Base-by-base conservation (phyloP, 495 filamentous ascomycete species). In the Penicillium cataractarum region DNA sequence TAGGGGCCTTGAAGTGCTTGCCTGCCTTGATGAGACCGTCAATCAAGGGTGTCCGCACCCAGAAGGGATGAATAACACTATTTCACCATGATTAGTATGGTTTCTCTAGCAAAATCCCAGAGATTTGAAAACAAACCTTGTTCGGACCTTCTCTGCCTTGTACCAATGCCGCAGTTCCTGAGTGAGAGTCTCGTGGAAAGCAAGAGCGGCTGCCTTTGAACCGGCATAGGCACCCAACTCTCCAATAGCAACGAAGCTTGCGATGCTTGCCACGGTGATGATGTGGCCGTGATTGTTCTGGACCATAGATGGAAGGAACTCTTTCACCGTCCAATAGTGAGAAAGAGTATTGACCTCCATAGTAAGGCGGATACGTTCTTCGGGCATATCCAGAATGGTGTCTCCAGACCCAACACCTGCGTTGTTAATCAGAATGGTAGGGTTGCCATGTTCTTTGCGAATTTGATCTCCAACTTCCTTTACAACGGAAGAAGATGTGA, bases 361-460 rank as follows among this genome's bases (percentile, higher is more conserved):
- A 2, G 51, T 54, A 12, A 32, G 29, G 70, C 15, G 75, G 79
- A 40, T 85, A 72, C 83, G 75, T 82, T 86, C 71, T 86, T 86
- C n/a, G 24, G 44, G 6, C 12, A 31, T 10, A 80, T 74, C 49
- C 68, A 8, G 82, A 76, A 76, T 89, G 87, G 67, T 88, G 82
- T 68, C 83, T 80, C 63, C 84, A n/a, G 76, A 76, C 17, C 79
- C 83, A n/a, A 87, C 77, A 58, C 86, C 88, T 5, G 87, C 88
- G 70, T 90, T 90, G 76, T 89, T 88, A 70, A 90, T 84, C 1
- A 90, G 72, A 49, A 90, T 74, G 1, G 86, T 89, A 3, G 88
- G 88, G 60, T 72, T 27, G 58, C 87, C 87, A 52, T 86, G 69
- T 9, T 78, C 65, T n/a, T 65, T 64, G 26, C 80, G 78, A 69